Percentiles rank a stretch among this genome's conserved stretches.
These are phyloP conservation scores for Amanita exitialis DNA, from an alignment of 768 basidiomycete species.

Conservation along the genomic window DNA sequence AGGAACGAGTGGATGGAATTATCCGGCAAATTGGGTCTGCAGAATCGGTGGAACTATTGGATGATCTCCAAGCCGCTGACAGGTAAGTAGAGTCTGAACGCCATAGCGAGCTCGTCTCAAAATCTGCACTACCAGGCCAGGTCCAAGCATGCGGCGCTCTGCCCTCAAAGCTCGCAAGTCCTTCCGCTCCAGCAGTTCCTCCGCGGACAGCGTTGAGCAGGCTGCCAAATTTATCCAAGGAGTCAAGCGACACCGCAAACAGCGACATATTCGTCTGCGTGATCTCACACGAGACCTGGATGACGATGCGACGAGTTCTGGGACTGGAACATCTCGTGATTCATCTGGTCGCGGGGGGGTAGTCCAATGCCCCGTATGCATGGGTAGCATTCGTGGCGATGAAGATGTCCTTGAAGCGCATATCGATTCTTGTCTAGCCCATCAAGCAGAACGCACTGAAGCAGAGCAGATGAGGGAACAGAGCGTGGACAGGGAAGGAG, in stretches of 20 bases:
- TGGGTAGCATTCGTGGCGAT: constrained; percentile 47
- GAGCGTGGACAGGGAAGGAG: constrained; percentile 21
- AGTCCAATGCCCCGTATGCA: constrained; percentile 65
- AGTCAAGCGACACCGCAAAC: constrained; percentile 64
- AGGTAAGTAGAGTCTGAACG: constrained; percentile 29
- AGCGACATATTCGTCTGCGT: constrained; percentile 54
- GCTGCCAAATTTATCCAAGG: constrained; percentile 45
- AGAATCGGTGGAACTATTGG: constrained; percentile 33
- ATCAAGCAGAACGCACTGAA: constrained; percentile 29
- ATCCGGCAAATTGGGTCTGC: constrained; percentile 52
- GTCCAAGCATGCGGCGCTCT: constrained; percentile 27
- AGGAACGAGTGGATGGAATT: constrained; percentile 60
- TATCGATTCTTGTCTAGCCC: constrained; percentile 68
- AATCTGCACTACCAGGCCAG: constrained; percentile 17
- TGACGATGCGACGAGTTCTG: constrained; percentile 29
- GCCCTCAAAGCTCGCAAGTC: constrained; percentile 31
- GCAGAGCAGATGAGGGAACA: constrained; percentile 12
- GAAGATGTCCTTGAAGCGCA: constrained; percentile 70
- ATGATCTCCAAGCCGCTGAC: constrained; percentile 34
- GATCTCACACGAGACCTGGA: constrained; percentile 52
- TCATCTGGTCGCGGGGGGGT: constrained; percentile 17
- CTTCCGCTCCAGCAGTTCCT: constrained; percentile 15
- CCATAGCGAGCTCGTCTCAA: neutral
- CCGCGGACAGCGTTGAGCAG: constrained; percentile 22
- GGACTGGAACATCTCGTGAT: constrained; percentile 19